A percentile compares a stretch with the other conserved stretches of the same genome.
Conservation (phyloP, 108 stramenopile genomes). For the Fistulifera solaris region DNA sequence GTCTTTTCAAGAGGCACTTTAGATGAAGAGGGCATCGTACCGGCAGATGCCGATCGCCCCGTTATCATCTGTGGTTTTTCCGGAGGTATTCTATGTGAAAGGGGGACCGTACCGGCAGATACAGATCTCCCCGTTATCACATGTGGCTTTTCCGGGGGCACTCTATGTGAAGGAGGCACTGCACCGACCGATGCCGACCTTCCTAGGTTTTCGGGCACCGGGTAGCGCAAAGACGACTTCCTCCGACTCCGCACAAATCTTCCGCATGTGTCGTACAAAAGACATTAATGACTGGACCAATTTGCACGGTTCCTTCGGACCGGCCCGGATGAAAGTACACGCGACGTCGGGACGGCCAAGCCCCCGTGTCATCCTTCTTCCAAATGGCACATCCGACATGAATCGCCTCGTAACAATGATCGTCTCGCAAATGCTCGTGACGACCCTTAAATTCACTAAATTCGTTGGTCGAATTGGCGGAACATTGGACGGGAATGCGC, state of each 20-base stretch:
- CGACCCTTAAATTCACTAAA: conserved; percentile 1
- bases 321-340: conserved; percentile 11
- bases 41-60: too few species aligned
- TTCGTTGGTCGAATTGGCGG: conserved; percentile 26
- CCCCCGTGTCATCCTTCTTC: conserved; percentile 1
- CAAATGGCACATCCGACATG: conserved; percentile 18
- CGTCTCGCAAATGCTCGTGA: not conserved
- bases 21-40: too few species aligned
- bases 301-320: not conserved
- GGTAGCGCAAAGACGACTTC: too few species aligned
- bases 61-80: too few species aligned
- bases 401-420: conserved; percentile 10
- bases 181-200: too few species aligned
- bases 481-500: conserved; percentile 43
- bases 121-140: too few species aligned
- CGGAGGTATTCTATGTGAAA: too few species aligned
- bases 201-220: too few species aligned
- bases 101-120: too few species aligned
- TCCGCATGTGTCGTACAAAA: conserved; percentile 10
- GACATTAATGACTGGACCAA: conserved; percentile 2
- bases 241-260: conserved; percentile 1
- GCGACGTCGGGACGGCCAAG: conserved; percentile 1
- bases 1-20: too few species aligned
- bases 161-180: too few species aligned
- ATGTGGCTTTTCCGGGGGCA: too few species aligned